Conservation (phyloP, 306 rosid species). For the Glycine tomentella region DNA sequence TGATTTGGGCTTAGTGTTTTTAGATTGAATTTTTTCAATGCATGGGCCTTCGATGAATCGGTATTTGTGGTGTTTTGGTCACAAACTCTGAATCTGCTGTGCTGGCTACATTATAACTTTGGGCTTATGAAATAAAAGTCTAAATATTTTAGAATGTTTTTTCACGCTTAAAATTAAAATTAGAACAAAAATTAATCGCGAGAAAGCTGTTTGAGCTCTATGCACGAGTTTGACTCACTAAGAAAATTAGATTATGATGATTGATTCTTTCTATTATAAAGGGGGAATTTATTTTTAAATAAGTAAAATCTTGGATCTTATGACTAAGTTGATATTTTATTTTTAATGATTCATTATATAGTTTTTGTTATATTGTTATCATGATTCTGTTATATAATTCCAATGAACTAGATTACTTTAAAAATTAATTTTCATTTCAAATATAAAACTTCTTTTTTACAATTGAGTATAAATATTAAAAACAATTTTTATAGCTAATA, state of each 20-base stretch:
- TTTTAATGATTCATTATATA: too few species aligned
- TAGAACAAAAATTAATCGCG: neutral
- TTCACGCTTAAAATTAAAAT: neutral
- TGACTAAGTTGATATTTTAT: neutral
- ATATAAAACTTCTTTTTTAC: too few species aligned
- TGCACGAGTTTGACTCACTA: neutral
- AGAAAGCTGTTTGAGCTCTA: neutral
- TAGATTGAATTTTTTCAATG: neutral
- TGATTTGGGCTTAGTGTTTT: neutral
- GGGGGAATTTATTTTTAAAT: neutral
- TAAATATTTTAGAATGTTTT: neutral
- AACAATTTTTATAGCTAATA: too few species aligned
- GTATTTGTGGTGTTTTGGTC: neutral
- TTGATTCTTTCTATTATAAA: neutral
- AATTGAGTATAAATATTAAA: too few species aligned
- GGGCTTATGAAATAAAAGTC: neutral
- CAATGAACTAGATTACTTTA: too few species aligned
- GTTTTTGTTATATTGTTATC: too few species aligned
- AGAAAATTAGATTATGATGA: neutral
- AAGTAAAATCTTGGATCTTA: neutral
- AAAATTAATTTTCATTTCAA: too few species aligned
- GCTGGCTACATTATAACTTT: neutral
- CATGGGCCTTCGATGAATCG: too few species aligned
- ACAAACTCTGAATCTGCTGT: neutral
- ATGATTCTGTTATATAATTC: too few species aligned